Conservation (phyloP, 768 basidiomycete genomes). For the Lyophyllum semitale region DNA sequence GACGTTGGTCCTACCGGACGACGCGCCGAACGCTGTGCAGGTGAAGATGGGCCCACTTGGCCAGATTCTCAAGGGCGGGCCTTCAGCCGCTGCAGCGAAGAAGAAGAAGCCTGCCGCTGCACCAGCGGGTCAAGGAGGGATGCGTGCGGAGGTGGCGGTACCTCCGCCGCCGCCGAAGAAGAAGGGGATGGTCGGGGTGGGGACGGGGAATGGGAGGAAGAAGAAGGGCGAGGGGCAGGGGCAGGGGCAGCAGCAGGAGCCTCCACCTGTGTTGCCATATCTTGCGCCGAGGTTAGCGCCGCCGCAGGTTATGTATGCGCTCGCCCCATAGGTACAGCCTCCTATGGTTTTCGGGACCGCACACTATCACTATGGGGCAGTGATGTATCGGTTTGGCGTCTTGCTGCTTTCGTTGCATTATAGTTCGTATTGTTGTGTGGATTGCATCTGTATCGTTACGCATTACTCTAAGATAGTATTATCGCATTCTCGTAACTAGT, state of each 20-base stretch:
- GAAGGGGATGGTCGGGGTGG: slow-evolving; percentile 42
- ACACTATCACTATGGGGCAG: slow-evolving; percentile 13
- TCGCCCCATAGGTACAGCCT: slow-evolving; percentile 8
- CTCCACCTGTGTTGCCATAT: slow-evolving; percentile 5
- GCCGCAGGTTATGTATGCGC: slow-evolving; percentile 11
- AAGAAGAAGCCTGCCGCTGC: slow-evolving; percentile 47
- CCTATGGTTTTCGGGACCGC: no score
- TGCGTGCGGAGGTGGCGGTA: slow-evolving; percentile 23
- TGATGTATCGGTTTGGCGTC: not conserved
- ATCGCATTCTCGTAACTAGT: not conserved
- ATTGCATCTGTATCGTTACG: slow-evolving; percentile 15
- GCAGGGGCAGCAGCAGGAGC: not conserved
- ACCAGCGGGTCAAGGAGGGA: slow-evolving; percentile 24
- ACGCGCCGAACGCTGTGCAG: slow-evolving; percentile 56
- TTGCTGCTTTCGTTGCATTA: not conserved
- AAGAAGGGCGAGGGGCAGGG: slow-evolving; percentile 34
- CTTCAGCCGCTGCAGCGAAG: slow-evolving; percentile 52
- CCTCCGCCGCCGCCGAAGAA: slow-evolving; percentile 36
- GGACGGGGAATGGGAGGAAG: slow-evolving; percentile 49
- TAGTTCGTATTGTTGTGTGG: slow-evolving; percentile 3
- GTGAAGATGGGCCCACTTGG: slow-evolving; percentile 80
- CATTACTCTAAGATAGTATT: not conserved
- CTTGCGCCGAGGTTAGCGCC: slow-evolving; percentile 3
- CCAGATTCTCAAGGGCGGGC: slow-evolving; percentile 60
- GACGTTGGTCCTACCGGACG: slow-evolving; percentile 58